These are phyloP conservation scores for Eudorina sp. DNA, from an alignment of 139 green algal genomes.

Conservation along the genomic window DNA sequence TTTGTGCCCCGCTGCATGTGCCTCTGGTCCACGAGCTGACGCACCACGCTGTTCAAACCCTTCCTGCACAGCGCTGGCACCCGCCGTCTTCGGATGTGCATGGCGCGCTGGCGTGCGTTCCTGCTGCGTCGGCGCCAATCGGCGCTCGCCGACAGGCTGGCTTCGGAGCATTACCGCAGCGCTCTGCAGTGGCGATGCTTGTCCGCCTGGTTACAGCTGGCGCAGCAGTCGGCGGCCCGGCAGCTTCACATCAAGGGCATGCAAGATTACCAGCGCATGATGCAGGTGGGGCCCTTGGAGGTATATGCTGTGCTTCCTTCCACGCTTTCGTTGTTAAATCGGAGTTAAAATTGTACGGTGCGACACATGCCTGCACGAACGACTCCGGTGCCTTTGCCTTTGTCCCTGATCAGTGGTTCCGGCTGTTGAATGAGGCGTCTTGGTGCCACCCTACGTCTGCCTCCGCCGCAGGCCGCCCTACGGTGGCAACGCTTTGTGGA, in stretches of 20 bases:
- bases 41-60: not conserved
- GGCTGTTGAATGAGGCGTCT: too few relatives aligned
- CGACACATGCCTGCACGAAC: too few relatives aligned
- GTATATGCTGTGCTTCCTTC: not conserved
- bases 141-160: constrained; percentile 7
- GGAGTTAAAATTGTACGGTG: too few relatives aligned
- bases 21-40: too few relatives aligned
- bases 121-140: constrained; percentile 22
- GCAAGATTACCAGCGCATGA: constrained; percentile 38
- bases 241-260: constrained; percentile 43
- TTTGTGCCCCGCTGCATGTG: too few relatives aligned
- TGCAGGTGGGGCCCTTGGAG: constrained; percentile 23
- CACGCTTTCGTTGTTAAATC: too few relatives aligned
- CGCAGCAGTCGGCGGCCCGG: constrained; percentile 19
- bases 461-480: constrained; percentile 1
- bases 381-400: too few relatives aligned
- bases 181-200: constrained; percentile 46
- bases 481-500: constrained; percentile 48
- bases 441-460: not conserved
- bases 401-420: too few relatives aligned
- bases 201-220: constrained; percentile 20
- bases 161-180: constrained; percentile 24
- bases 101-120: constrained; percentile 18
- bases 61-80: not conserved
- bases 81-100: not conserved